phyloP scores from a whole-genome alignment of 139 green algal genomes.

The Bryopsis sp. region DNA sequence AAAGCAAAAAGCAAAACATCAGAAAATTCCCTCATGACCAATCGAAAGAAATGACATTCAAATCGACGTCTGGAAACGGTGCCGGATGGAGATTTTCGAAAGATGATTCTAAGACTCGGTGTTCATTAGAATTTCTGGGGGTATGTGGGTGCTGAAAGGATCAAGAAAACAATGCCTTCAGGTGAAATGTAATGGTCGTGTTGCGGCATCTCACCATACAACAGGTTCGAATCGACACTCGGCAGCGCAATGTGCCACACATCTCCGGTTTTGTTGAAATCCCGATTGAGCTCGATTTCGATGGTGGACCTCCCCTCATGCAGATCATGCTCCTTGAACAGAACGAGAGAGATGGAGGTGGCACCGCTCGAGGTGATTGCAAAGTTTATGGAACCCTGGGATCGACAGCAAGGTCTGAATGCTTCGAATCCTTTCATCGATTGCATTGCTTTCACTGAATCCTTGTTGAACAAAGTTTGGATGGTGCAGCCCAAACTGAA shows the following conservation, averaged over 20 bases:
- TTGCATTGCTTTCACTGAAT: too few species aligned
- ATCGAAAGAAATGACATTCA: slow-evolving; percentile 16
- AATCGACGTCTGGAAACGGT: too few species aligned
- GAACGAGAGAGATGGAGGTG: slow-evolving; percentile 53
- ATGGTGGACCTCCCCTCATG: slow-evolving; percentile 35
- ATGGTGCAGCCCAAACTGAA: too few species aligned
- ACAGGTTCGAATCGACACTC: slow-evolving; percentile 35
- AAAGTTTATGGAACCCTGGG: slow-evolving; percentile 76
- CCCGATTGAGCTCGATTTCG: slow-evolving; percentile 62
- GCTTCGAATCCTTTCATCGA: too few species aligned
- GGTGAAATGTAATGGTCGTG: slow-evolving; percentile 8
- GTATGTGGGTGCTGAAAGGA: too few species aligned
- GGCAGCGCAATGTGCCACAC: slow-evolving; percentile 83
- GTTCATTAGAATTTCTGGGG: too few species aligned
- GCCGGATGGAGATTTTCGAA: too few species aligned
- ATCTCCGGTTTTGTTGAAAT: slow-evolving; percentile 56
- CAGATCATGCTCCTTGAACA: slow-evolving; percentile 79
- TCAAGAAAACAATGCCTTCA: too few species aligned
- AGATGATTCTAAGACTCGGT: too few species aligned
- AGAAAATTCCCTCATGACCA: not conserved
- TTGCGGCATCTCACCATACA: slow-evolving; percentile 52
- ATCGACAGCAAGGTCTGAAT: too few species aligned
- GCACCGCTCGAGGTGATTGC: slow-evolving; percentile 57
- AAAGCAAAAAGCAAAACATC: too few species aligned
- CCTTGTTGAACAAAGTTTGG: too few species aligned